Evolutionary conservation across 192 early-diverging fungal genomes (phyloP).

Genomic region (Obelidium mucronatum): DNA sequence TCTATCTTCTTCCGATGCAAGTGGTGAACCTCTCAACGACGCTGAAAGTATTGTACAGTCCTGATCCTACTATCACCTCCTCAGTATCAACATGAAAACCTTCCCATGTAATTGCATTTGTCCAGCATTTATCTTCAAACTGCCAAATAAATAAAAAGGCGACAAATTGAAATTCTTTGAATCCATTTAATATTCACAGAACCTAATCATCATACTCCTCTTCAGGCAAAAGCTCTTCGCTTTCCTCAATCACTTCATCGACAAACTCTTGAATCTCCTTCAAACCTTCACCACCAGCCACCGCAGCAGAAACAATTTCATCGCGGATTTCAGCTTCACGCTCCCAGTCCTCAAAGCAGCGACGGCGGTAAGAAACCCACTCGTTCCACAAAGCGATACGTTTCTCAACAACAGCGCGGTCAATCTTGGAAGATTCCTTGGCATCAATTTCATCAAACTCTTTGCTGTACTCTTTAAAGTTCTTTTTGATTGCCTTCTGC

Average conservation of each 20-base stretch:
- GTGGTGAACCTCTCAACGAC: background rate
- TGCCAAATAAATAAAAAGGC: background rate
- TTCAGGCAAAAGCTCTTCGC: constrained; percentile 52
- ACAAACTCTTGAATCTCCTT: constrained; percentile 86
- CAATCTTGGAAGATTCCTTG: constrained; percentile 70
- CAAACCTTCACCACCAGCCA: constrained; percentile 59
- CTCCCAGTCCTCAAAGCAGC: constrained; percentile 62
- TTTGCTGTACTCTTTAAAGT: constrained; percentile 86
- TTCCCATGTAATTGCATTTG: background rate
- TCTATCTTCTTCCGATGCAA: background rate
- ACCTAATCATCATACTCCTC: constrained; percentile 4
- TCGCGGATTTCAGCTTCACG: constrained; percentile 62
- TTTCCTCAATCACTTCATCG: constrained; percentile 88
- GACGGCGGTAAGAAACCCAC: constrained; percentile 84
- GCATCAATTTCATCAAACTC: constrained; percentile 92
- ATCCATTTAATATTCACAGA: background rate
- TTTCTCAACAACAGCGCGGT: constrained; percentile 77
- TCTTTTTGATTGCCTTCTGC: constrained; percentile 90
- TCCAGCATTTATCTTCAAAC: background rate
- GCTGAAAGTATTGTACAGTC: background rate
- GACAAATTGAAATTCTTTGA: background rate
- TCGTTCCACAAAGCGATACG: constrained; percentile 79
- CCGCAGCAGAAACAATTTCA: constrained; percentile 59
- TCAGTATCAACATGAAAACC: background rate
- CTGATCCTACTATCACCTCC: background rate